Percentiles rank a stretch among this genome's conserved stretches.
These are phyloP conservation scores for Physcia stellaris DNA, from an alignment of 495 filamentous ascomycete genomes.

Conservation along the genomic window DNA sequence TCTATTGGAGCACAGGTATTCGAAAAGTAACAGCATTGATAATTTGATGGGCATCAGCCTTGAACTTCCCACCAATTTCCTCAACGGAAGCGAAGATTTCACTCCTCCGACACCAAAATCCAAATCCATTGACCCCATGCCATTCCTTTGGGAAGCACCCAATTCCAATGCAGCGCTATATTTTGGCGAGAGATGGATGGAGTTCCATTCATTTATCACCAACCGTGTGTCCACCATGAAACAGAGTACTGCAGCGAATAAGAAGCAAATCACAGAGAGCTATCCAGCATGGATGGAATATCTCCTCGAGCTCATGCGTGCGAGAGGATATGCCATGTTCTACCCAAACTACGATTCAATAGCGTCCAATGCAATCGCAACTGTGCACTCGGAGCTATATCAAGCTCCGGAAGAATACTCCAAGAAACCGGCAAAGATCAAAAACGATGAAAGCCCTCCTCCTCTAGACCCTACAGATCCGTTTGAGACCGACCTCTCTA, in stretches of 20 bases:
- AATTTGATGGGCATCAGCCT: slow-evolving; percentile 62
- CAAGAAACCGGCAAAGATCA: background rate
- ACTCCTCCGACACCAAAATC: slow-evolving; percentile 28
- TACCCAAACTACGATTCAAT: slow-evolving; percentile 48
- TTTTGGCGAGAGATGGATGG: slow-evolving; percentile 70
- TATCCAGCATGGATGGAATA: slow-evolving; percentile 71
- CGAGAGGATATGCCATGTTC: slow-evolving; percentile 57
- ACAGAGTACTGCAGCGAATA: slow-evolving; percentile 1
- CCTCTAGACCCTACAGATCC: slow-evolving; percentile 9
- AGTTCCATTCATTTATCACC: slow-evolving; percentile 62
- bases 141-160: slow-evolving; percentile 73
- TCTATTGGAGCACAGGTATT: slow-evolving; percentile 62
- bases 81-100: slow-evolving; percentile 42
- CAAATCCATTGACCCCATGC: slow-evolving; percentile 18
- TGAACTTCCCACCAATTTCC: slow-evolving; percentile 49
- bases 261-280: slow-evolving; percentile 37
- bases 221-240: slow-evolving; percentile 33
- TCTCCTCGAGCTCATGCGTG: slow-evolving; percentile 55
- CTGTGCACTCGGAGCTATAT: slow-evolving; percentile 61
- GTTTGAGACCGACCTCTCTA: slow-evolving; percentile 3
- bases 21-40: slow-evolving; percentile 30
- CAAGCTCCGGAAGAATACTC: slow-evolving; percentile 53
- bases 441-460: slow-evolving; percentile 1
- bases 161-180: slow-evolving; percentile 67
- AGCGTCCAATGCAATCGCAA: slow-evolving; percentile 36